Evolutionary conservation across 208 protist genomes (phyloP), one percentile per base, ranked within the genome.

Genomic region (Acanthamoeba healyi): DNA sequence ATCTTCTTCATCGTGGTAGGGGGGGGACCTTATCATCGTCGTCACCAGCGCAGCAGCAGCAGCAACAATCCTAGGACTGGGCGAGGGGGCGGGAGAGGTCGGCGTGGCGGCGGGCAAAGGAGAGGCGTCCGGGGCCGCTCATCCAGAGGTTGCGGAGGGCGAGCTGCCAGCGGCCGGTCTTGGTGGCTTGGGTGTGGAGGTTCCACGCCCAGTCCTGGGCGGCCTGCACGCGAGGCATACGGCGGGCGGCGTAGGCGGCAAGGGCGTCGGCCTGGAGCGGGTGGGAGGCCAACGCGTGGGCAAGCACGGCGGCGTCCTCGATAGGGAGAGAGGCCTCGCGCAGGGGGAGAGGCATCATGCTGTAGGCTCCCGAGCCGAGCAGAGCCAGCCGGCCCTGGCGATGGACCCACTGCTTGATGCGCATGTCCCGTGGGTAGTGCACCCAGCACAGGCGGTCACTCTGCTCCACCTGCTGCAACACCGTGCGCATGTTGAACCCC

Each of bases 361-460:
- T 56, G 44, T 84, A 84, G 42, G 74, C 74, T 4, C 40, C 74
- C n/a, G 74, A 49, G 14, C 74, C 74, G 6, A 84, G 74, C 19
- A 84, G 74, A 2, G 44, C 74, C 42, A 84, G 42, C 4, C 74
- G 74, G 1, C 74, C 74, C 6, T 54, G 1, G 44, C 42, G 74
- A 26, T 84, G 74, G 42, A 56, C 42, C 74, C 74, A 84, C 44
- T 84, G 74, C 32, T 84, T 84, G 44, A 84, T 84, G n/a, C 74
- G 74, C 74, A 84, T 84, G 74, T 84, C 74, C 26, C 74, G 74
- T 17, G 74, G 74, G 42, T 84, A 84, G 74, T 84, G 74, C 42
- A 84, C 74, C 74, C 74, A 84, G 44, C 74, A 84, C 44, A 17
- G 10, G 22, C 42, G 74, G 24, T 84, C 74, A 22, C 22, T n/a